phyloP scores from a whole-genome alignment of 2,329 filamentous ascomycete genomes.

The Coniochaeta sp. region DNA sequence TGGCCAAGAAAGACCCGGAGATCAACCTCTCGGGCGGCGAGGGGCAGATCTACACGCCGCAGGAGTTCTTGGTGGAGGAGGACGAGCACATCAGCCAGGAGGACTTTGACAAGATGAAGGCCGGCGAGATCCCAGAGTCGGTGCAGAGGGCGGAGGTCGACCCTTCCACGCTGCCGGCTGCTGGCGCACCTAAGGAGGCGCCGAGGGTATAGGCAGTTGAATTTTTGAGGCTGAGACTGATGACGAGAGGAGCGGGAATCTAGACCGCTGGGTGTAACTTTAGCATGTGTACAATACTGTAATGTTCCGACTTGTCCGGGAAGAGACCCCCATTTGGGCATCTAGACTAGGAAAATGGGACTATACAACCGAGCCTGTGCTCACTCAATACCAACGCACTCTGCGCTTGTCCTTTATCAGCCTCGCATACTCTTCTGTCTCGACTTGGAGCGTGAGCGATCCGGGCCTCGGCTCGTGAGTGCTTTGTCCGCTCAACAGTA shows the following conservation, averaged over 20 bases:
- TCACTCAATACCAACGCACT: too few species aligned
- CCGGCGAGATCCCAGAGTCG: not conserved
- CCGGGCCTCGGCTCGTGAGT: too few species aligned
- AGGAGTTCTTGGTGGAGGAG: conserved; percentile 27
- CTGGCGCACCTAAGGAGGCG: not conserved
- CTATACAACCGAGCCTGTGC: too few species aligned
- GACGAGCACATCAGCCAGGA: conserved; percentile 4
- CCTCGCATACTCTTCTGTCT: too few species aligned
- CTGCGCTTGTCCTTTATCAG: too few species aligned
- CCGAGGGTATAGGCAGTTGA: not conserved
- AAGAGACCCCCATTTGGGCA: not conserved
- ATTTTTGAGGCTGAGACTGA: not conserved
- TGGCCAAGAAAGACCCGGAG: conserved; percentile 61
- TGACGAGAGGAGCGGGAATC: too few species aligned
- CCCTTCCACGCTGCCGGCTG: not conserved
- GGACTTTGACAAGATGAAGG: conserved; percentile 1
- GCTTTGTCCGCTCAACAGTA: too few species aligned
- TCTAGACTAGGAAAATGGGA: not conserved
- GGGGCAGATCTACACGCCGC: conserved; percentile 38
- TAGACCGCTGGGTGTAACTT: too few species aligned
- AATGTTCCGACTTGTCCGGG: not conserved
- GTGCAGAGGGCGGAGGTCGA: conserved; percentile 1
- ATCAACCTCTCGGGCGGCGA: conserved; percentile 49
- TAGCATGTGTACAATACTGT: not conserved
- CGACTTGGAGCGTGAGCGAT: too few species aligned